Percentiles rank a stretch among this genome's conserved stretches.
Conservation (phyloP, 2,329 filamentous ascomycete genomes). For the Canariomyces notabilis region DNA sequence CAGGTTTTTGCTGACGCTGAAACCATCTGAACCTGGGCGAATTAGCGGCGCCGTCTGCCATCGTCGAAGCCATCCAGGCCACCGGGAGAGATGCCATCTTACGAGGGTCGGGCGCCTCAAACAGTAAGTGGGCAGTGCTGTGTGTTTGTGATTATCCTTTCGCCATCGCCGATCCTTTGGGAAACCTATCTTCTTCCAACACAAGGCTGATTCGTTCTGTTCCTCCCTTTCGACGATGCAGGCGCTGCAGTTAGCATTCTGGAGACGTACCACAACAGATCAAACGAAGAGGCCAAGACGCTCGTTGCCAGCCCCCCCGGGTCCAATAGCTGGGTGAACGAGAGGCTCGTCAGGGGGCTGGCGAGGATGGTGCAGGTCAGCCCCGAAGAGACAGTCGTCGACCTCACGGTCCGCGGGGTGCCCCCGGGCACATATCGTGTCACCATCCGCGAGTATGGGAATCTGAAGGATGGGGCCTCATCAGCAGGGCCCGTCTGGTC, state of each 20-base stretch:
- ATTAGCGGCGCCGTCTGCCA: slow-evolving; percentile 75
- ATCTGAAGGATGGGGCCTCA: slow-evolving; percentile 76
- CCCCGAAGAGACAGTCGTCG: slow-evolving; percentile 72
- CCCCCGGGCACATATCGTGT: slow-evolving; percentile 76
- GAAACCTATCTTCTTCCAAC: background rate
- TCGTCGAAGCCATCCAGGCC: slow-evolving; percentile 80
- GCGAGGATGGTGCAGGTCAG: slow-evolving; percentile 91
- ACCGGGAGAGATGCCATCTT: slow-evolving; percentile 93
- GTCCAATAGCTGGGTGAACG: slow-evolving; percentile 29
- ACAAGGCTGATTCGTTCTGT: slow-evolving; percentile 4
- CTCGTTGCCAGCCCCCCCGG: slow-evolving; percentile 27
- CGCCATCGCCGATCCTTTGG: slow-evolving; percentile 1
- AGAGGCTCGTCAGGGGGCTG: slow-evolving; percentile 69
- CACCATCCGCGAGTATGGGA: slow-evolving; percentile 77
- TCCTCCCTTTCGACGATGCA: slow-evolving; percentile 25
- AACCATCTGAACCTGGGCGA: background rate
- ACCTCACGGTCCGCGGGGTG: slow-evolving; percentile 80
- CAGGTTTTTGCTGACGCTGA: slow-evolving; percentile 7
- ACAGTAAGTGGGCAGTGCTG: slow-evolving; percentile 58
- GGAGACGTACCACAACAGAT: slow-evolving; percentile 65
- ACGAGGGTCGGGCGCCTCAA: slow-evolving; percentile 77
- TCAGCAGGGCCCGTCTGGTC: slow-evolving; percentile 81
- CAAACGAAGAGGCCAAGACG: slow-evolving; percentile 31
- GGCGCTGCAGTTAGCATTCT: slow-evolving; percentile 91
- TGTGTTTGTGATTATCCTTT: background rate